Conservation (phyloP, 2,329 filamentous ascomycete genomes). For the Myriosclerotinia duriaeana region DNA sequence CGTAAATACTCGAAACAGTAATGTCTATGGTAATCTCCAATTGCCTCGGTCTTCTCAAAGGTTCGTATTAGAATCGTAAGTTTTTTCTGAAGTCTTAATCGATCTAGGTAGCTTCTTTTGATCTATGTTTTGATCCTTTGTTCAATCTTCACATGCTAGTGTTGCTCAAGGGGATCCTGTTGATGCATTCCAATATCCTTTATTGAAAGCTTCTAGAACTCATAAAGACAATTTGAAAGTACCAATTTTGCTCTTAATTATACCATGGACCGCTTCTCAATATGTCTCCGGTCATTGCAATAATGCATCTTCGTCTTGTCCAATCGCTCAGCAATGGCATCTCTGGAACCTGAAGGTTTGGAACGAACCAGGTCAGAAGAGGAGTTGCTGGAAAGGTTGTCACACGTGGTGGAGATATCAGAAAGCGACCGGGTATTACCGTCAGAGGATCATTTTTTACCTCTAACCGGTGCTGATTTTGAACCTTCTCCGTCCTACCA, state of each 20-base stretch:
- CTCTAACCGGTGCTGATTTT: neutral
- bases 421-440: neutral
- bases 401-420: constrained; percentile 9
- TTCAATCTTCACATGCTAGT: neutral
- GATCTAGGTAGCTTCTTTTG: neutral
- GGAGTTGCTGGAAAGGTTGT: constrained; percentile 13
- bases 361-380: constrained; percentile 10
- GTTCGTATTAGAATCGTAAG: neutral
- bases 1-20: neutral
- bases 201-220: constrained; percentile 8
- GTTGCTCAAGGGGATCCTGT: neutral
- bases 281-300: neutral
- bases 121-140: constrained; percentile 1
- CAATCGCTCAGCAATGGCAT: constrained; percentile 3
- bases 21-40: neutral
- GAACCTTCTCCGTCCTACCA: neutral
- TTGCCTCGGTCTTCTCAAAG: neutral
- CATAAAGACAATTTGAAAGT: neutral
- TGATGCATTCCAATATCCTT: neutral
- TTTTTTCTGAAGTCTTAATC: constrained; percentile 9
- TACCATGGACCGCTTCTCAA: neutral
- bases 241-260: neutral
- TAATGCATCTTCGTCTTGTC: neutral
- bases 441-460: neutral
- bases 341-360: neutral